Conservation (phyloP, 2,329 filamentous ascomycete genomes). For the Cordyceps pruinosa region DNA sequence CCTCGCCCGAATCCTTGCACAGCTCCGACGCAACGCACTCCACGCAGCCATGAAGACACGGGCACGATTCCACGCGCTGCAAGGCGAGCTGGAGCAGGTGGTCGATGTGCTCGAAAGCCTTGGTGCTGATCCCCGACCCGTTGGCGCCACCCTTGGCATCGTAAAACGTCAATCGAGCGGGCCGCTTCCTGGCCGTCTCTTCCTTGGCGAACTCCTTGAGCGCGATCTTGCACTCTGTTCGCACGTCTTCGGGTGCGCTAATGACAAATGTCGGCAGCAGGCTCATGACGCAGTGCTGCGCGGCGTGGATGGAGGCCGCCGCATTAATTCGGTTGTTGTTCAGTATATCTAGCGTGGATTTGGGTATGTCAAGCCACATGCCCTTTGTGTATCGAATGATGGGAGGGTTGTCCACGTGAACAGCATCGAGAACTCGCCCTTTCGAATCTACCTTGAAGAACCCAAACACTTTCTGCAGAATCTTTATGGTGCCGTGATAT, state of each 20-base stretch:
- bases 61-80: slow-evolving; percentile 66
- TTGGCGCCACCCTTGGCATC: slow-evolving; percentile 83
- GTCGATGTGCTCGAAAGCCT: slow-evolving; percentile 90
- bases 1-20: slow-evolving; percentile 80
- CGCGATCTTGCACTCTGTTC: slow-evolving; percentile 87
- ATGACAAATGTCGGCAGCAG: slow-evolving; percentile 89
- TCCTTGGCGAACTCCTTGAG: slow-evolving; percentile 77
- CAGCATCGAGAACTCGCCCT: slow-evolving; percentile 79
- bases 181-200: slow-evolving; percentile 68
- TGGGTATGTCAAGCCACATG: slow-evolving; percentile 92
- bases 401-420: slow-evolving; percentile 88
- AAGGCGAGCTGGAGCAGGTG: slow-evolving; percentile 69
- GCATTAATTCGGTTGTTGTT: slow-evolving; percentile 66
- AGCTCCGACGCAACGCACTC: slow-evolving; percentile 83
- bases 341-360: slow-evolving; percentile 70
- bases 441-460: slow-evolving; percentile 95
- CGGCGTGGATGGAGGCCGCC: slow-evolving; percentile 86
- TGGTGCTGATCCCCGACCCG: slow-evolving; percentile 80
- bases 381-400: slow-evolving; percentile 80
- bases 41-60: slow-evolving; percentile 72
- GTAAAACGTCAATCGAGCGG: slow-evolving; percentile 86
- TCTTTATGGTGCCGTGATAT: slow-evolving; percentile 80
- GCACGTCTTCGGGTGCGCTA: slow-evolving; percentile 81
- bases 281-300: slow-evolving; percentile 82
- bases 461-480: slow-evolving; percentile 84